Evolutionary conservation across 2,329 filamentous ascomycete species (phyloP).

Genomic region (Acephala macrosclerotiorum): DNA sequence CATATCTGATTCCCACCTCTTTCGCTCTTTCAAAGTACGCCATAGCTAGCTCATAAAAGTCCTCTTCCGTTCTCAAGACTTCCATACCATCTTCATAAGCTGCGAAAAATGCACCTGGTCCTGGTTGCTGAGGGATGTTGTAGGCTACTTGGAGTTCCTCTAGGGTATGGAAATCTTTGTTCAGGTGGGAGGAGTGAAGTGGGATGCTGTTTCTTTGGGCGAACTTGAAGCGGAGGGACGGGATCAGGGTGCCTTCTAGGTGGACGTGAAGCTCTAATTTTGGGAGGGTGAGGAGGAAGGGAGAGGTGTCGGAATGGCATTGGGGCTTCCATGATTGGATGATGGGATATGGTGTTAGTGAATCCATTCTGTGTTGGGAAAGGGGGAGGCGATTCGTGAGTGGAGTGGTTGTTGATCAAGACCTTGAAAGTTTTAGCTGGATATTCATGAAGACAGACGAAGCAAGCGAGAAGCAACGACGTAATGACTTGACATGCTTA

Average conservation of each 20-base stretch:
- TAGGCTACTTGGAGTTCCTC: conserved; percentile 27
- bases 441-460: background rate
- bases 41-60: conserved; percentile 76
- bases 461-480: background rate
- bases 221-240: conserved; percentile 72
- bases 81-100: conserved; percentile 81
- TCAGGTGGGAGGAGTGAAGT: conserved; percentile 18
- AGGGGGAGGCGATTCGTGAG: background rate
- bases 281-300: conserved; percentile 68
- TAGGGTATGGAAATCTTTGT: conserved; percentile 29
- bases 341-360: conserved; percentile 17
- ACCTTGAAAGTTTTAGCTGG: background rate
- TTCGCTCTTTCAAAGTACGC: conserved; percentile 71
- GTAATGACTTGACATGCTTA: background rate
- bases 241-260: conserved; percentile 76
- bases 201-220: conserved; percentile 65
- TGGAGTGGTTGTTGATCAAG: background rate
- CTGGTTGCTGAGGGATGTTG: conserved; percentile 19
- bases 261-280: conserved; percentile 86
- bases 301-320: conserved; percentile 32
- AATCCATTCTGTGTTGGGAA: conserved; percentile 3
- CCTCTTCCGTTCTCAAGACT: conserved; percentile 66
- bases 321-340: conserved; percentile 16
- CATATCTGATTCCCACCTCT: conserved; percentile 70
- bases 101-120: conserved; percentile 60